Percentiles rank a stretch among this genome's conserved stretches.
Conservation (phyloP, 306 rosid genomes). For the Dicorynia guianensis region DNA sequence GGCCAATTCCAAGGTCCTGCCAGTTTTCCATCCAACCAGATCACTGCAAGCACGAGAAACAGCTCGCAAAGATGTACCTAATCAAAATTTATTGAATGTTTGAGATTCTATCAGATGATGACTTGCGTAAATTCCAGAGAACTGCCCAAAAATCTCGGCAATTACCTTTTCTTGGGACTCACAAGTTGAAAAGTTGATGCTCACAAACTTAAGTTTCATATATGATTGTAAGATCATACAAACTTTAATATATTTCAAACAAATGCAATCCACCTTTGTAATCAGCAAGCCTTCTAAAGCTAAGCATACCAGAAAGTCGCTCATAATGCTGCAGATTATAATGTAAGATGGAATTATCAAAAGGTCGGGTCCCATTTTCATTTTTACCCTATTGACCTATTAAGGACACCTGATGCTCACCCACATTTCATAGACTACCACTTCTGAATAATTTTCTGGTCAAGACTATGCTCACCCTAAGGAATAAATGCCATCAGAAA, state of each 20-base stretch:
- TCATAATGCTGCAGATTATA: not conserved
- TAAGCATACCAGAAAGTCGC: slow-evolving; percentile 2
- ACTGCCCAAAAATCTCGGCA: not conserved
- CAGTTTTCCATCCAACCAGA: not conserved
- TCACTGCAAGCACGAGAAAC: not conserved
- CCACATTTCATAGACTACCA: slow-evolving; percentile 23
- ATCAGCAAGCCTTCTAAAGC: slow-evolving; percentile 9
- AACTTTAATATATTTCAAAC: not conserved
- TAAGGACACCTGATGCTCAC: slow-evolving; percentile 18
- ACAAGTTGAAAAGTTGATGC: slow-evolving; percentile 20
- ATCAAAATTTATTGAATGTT: slow-evolving; percentile 21
- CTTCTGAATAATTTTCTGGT: not conserved
- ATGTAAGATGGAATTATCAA: slow-evolving; percentile 23
- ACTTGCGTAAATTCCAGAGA: not conserved
- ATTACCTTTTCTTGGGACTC: slow-evolving; percentile 1
- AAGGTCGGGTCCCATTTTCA: slow-evolving; percentile 6
- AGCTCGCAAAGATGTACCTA: slow-evolving; percentile 31
- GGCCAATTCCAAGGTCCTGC: slow-evolving; percentile 16
- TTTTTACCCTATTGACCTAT: not conserved
- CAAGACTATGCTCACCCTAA: too few species aligned
- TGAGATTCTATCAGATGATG: slow-evolving; percentile 11
- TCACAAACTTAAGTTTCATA: not conserved
- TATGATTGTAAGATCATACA: not conserved
- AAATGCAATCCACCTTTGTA: slow-evolving; percentile 26
- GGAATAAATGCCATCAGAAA: too few species aligned